Conservation (phyloP, 108 stramenopile genomes). For the Pseudonitzschia pungens region DNA sequence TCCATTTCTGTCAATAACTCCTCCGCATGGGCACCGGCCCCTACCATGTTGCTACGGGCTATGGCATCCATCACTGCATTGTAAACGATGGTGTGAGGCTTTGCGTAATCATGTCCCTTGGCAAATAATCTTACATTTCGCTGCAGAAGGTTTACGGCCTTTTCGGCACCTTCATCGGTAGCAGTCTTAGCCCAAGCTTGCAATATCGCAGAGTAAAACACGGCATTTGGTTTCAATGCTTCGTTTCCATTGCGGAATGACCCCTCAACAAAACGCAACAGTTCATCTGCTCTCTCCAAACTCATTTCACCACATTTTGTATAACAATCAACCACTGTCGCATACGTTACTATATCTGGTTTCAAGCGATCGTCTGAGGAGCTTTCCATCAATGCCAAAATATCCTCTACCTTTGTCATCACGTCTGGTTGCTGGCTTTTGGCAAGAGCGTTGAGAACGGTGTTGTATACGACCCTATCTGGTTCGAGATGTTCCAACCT, state of each 20-base stretch:
- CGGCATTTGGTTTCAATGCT: constrained; percentile 20
- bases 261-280: constrained; percentile 30
- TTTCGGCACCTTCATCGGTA: constrained; percentile 10
- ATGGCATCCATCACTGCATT: constrained; percentile 39
- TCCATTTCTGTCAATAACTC: constrained; percentile 47
- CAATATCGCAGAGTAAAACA: constrained; percentile 25
- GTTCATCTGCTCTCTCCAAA: constrained; percentile 21
- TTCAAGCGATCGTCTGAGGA: neutral
- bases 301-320: constrained; percentile 27
- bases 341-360: constrained; percentile 31
- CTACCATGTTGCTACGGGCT: constrained; percentile 37
- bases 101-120: constrained; percentile 15
- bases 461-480: constrained; percentile 13
- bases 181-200: constrained; percentile 31
- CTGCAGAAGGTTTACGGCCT: constrained; percentile 16
- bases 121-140: constrained; percentile 19
- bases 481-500: constrained; percentile 32
- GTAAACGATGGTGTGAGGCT: constrained; percentile 45
- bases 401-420: constrained; percentile 19
- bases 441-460: constrained; percentile 15
- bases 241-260: constrained; percentile 25
- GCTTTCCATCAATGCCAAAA: constrained; percentile 18
- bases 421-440: constrained; percentile 20
- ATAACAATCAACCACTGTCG: constrained; percentile 27
- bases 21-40: constrained; percentile 50